Evolutionary conservation across 192 early-diverging fungal genomes (phyloP), one percentile per base, ranked within the genome.

Genomic region (Haplosporangium gracile): DNA sequence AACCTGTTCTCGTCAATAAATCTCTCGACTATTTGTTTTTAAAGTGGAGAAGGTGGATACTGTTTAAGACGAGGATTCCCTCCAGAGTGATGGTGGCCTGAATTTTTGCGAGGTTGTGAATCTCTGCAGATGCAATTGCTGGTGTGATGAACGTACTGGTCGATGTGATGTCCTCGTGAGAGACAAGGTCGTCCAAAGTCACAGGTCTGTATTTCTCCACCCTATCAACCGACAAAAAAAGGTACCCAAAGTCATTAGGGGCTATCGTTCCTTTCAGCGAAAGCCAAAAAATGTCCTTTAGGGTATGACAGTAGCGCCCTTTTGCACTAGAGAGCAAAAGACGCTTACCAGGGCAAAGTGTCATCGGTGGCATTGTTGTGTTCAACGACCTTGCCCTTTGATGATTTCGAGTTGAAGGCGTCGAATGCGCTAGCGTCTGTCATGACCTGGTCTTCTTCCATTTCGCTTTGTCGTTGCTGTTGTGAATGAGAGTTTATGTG

Each of bases 171-270:
- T 98, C 95, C 74, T 95, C 79, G 79, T 98, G 97, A 29, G 98
- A 97, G 42, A 99, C 97, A 63, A 99, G 91, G 57, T 99, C 98
- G 70, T 95, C 93, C n/a, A 99, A 88, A n/a, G 90, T 89, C 0
- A 90, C 81, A 13, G 98, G 98, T 69, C 98, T 92, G 85, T 99
- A 99, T 82, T 99, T 99, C 87, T 99, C 98, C 6, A 99, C 97
- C 98, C 98, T 96, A 72, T 43, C 11, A 16, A 34, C 2, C 18
- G 72, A 74, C 13, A 29, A 74, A 74, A 3, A 51, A 74, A 49
- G 0, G n/a, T 0, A 15, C 24, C 13, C 16, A 57, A 32, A 60
- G 22, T n/a, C 1, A 32, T 60, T 34, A 60, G 32, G 24, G 36
- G 10, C 5, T 43, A 5, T 43, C 5, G 6, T 43, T 43, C 6